Percentiles rank a stretch among this genome's conserved stretches.
Conservation (phyloP, 495 filamentous ascomycete genomes). For the Terfezia claveryi region DNA sequence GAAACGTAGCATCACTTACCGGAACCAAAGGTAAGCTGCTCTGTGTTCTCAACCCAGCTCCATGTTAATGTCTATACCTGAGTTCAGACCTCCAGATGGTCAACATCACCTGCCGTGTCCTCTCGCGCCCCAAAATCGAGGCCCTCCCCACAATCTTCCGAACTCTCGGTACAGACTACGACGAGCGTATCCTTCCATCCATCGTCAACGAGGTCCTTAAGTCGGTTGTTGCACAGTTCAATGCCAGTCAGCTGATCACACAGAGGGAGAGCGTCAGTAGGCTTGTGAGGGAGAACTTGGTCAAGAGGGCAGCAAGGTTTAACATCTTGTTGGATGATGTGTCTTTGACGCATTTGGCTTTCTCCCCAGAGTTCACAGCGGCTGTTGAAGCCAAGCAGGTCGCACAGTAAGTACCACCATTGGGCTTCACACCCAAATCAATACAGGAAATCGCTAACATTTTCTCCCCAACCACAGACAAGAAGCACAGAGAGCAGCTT, state of each 20-base stretch:
- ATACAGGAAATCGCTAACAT: not conserved
- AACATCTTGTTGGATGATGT: slow-evolving; percentile 97
- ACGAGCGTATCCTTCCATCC: slow-evolving; percentile 86
- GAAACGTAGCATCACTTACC: slow-evolving; percentile 89
- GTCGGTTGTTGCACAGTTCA: slow-evolving; percentile 97
- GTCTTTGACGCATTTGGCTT: slow-evolving; percentile 92
- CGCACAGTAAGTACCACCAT: slow-evolving; percentile 33
- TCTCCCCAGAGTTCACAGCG: slow-evolving; percentile 97
- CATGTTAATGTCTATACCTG: no score
- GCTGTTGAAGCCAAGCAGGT: slow-evolving; percentile 98
- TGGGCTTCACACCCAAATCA: not conserved
- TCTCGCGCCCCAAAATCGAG: slow-evolving; percentile 68
- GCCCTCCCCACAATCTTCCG: slow-evolving; percentile 91
- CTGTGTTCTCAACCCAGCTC: not conserved
- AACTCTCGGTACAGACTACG: slow-evolving; percentile 86
- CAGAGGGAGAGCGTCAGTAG: slow-evolving; percentile 89
- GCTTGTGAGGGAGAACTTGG: slow-evolving; percentile 80
- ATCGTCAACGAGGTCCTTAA: slow-evolving; percentile 98
- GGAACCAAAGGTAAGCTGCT: slow-evolving; percentile 47
- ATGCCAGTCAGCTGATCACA: slow-evolving; percentile 92
- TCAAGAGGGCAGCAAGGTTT: slow-evolving; percentile 75
- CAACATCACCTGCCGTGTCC: slow-evolving; percentile 99
- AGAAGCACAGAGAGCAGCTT: slow-evolving; percentile 90
- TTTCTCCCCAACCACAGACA: slow-evolving; percentile 25
- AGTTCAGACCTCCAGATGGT: slow-evolving; percentile 82